Evolutionary conservation across 176 grass and related monocot species (phyloP).

Genomic region (Oryza punctata): DNA sequence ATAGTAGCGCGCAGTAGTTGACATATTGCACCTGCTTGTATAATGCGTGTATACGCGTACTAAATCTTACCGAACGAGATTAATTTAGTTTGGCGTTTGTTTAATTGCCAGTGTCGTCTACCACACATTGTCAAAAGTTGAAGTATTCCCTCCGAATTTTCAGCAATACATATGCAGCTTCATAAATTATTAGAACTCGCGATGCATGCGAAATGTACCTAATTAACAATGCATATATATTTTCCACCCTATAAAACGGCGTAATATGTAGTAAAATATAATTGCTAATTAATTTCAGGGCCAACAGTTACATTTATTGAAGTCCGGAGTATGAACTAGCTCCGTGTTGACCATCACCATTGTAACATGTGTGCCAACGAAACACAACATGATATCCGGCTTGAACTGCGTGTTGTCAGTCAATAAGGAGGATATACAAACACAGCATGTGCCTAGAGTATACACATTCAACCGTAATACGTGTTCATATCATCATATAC

Average conservation of each 20-base stretch:
- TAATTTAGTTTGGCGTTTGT: background rate
- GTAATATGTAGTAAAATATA: too few relatives aligned
- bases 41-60: too few relatives aligned
- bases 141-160: background rate
- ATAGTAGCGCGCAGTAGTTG: too few relatives aligned
- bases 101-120: background rate
- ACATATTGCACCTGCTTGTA: too few relatives aligned
- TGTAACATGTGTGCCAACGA: background rate
- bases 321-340: background rate
- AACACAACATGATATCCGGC: background rate
- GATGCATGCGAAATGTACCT: too few relatives aligned
- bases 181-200: too few relatives aligned
- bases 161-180: background rate
- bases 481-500: background rate
- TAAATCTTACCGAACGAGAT: background rate
- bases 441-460: too few relatives aligned
- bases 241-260: too few relatives aligned
- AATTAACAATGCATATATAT: too few relatives aligned
- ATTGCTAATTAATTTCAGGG: too few relatives aligned
- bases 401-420: too few relatives aligned
- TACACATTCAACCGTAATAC: background rate
- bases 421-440: too few relatives aligned
- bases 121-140: background rate
- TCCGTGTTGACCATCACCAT: background rate
- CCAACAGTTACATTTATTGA: background rate